Base-by-base conservation (phyloP, 805 yeast genomes). In the Cephaloascus fragrans region DNA sequence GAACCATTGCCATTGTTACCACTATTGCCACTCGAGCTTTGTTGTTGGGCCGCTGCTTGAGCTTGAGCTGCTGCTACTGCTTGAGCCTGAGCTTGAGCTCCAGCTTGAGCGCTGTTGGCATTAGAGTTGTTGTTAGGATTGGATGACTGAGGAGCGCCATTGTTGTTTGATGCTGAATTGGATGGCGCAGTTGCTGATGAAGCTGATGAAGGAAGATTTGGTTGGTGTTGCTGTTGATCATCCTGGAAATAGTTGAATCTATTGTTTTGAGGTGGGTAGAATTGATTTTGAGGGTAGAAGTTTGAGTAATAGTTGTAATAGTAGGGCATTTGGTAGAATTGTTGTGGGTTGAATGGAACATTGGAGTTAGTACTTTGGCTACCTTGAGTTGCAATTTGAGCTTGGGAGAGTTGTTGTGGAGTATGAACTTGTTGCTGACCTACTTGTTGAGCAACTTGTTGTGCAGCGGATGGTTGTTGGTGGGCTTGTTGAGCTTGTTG, bases 291-390 rank as follows among this genome's bases (percentile, higher is more conserved):
- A 23, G 28, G 28, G 12, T 23, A 23, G 28, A 23, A 23, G 28
- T 23, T 23, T 23, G 6, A 12, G 31, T 41, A 39, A 33, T 32
- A 41, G 29, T 26, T 32, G 37, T 34, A 38, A 34, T 40, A 35
- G 35, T 43, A 48, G 43, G 44, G 48, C 37, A 52, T 53, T 44
- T 46, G 47, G 44, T 55, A 56, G 46, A 50, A 45, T 44, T 52
- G 53, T 32, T 41, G 38, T 40, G 40, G 39, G 36, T 41, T 46
- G 41, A 39, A 44, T 40, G 41, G 41, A 49, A 20, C 18, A 35
- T 37, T 40, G 43, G 20, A 19, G 31, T 19, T 6, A 36, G 52
- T 34, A 49, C n/a, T n/a, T n/a, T n/a, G n/a, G n/a, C n/a, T n/a
- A n/a, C n/a, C n/a, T n/a, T n/a, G n/a, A n/a, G n/a, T n/a, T n/a